A percentile compares a stretch with the other conserved stretches of the same genome.
Conservation (phyloP, 495 filamentous ascomycete species). For the Neurospora sp. region DNA sequence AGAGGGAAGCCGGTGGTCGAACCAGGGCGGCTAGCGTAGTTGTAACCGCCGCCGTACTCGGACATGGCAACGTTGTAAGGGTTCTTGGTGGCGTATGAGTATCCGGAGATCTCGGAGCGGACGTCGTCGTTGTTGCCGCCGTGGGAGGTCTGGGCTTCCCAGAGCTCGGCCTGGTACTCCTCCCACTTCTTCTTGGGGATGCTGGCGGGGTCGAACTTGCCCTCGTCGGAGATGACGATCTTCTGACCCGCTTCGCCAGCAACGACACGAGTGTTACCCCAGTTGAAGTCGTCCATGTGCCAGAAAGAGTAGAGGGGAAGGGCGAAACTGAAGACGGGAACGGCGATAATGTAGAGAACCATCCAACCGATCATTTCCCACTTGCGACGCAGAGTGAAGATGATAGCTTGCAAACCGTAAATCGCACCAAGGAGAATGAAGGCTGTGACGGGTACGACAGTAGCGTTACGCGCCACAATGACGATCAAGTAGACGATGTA, state of each 20-base stretch:
- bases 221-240: conserved; percentile 90
- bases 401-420: conserved; percentile 93
- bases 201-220: conserved; percentile 87
- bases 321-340: conserved; percentile 84
- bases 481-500: conserved; percentile 88
- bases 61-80: conserved; percentile 32
- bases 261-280: conserved; percentile 94
- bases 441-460: conserved; percentile 65
- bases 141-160: conserved; percentile 68
- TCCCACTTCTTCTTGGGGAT: conserved; percentile 99
- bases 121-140: conserved; percentile 52
- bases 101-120: conserved; percentile 80
- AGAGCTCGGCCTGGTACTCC: conserved; percentile 95
- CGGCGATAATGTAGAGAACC: conserved; percentile 86
- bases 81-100: conserved; percentile 82
- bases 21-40: conserved; percentile 52
- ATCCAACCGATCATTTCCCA: conserved; percentile 99
- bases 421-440: conserved; percentile 87
- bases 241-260: conserved; percentile 92
- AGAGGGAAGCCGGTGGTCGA: conserved; percentile 54
- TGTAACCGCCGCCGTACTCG: conserved; percentile 44
- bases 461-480: conserved; percentile 48
- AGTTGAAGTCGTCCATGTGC: conserved; percentile 99
- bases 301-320: conserved; percentile 95
- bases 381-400: conserved; percentile 90